phyloP scores from a whole-genome alignment of 352 stramenopile genomes.

The Globisporangium emineosum region DNA sequence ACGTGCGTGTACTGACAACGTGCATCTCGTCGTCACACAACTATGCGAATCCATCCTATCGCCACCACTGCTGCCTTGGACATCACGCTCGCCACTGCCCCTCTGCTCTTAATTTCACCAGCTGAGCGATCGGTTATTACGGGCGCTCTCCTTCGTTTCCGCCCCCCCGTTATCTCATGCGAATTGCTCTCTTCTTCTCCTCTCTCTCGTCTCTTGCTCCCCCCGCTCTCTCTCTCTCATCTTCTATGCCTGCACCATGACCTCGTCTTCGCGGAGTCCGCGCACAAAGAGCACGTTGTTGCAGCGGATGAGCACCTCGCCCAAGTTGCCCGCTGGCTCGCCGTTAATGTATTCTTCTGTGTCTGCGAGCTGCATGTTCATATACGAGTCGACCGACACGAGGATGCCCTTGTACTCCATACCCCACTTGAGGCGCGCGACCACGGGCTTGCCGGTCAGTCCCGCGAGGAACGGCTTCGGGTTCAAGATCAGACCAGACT shows the following conservation, averaged over 20 bases:
- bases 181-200: too few species aligned
- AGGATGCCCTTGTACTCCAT: slow-evolving; percentile 98
- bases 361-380: slow-evolving; percentile 98
- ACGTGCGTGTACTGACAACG: neutral
- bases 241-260: slow-evolving; percentile 17
- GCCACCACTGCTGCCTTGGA: neutral
- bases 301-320: slow-evolving; percentile 98
- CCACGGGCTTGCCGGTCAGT: slow-evolving; percentile 93
- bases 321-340: slow-evolving; percentile 94
- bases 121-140: neutral
- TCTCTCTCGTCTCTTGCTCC: neutral
- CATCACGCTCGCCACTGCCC: neutral
- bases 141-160: neutral
- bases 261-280: slow-evolving; percentile 39
- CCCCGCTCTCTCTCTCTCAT: neutral
- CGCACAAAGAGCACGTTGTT: slow-evolving; percentile 99
- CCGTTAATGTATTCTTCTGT: slow-evolving; percentile 98
- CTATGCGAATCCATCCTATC: neutral
- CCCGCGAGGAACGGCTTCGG: slow-evolving; percentile 95
- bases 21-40: neutral
- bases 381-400: slow-evolving; percentile 97
- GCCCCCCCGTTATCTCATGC: neutral
- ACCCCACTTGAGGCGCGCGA: slow-evolving; percentile 99
- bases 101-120: neutral
- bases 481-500: slow-evolving; percentile 91